phyloP scores from a whole-genome alignment of 139 green algal genomes.

The Raphidocelis subcapitata region DNA sequence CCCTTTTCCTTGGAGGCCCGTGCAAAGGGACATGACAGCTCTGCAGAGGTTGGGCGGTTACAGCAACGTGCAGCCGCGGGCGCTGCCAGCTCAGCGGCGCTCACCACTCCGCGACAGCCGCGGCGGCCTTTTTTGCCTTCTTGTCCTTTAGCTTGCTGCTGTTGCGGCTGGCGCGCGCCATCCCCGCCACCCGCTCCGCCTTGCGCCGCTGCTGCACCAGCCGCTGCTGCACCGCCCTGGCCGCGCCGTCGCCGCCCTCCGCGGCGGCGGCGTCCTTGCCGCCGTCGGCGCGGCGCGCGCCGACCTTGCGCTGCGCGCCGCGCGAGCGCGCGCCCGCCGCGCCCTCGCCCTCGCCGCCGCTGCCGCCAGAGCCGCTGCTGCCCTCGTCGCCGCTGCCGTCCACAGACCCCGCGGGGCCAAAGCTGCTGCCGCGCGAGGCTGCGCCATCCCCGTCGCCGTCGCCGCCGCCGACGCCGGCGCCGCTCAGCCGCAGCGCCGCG shows the following conservation, averaged over 20 bases:
- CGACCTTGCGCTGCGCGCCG: neutral
- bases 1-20: no score
- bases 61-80: no score
- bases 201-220: conserved; percentile 39
- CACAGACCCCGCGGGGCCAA: neutral
- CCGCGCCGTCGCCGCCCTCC: neutral
- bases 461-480: no score
- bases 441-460: conserved; percentile 1
- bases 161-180: conserved; percentile 30
- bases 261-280: neutral
- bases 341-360: neutral
- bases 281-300: neutral
- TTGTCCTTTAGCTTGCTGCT: conserved; percentile 36
- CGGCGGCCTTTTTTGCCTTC: conserved; percentile 15
- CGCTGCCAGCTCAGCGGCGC: no score
- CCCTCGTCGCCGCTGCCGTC: conserved; percentile 2
- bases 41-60: no score
- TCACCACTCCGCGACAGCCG: conserved; percentile 12
- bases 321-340: neutral
- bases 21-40: no score
- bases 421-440: neutral
- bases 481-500: neutral
- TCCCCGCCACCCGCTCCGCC: conserved; percentile 8
- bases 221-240: conserved; percentile 30
- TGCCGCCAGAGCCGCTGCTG: conserved; percentile 3